A percentile compares a stretch with the other conserved stretches of the same genome.
phyloP scores from a whole-genome alignment of 192 early-diverging fungal genomes.

The Pilaira anomala region DNA sequence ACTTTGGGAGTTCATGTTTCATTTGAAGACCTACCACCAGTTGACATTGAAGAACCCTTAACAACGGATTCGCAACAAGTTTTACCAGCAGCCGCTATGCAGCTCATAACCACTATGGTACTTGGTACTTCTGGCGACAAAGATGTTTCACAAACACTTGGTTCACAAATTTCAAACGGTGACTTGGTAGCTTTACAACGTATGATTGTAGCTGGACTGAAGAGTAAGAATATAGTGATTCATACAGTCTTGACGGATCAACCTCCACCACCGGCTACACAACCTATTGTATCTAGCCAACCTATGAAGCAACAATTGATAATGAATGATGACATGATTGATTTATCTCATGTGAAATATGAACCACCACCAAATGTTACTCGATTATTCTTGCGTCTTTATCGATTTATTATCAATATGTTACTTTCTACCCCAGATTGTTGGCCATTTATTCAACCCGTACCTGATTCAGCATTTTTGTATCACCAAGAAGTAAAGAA shows the following conservation, averaged over 20 bases:
- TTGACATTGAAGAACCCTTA: conserved; percentile 20
- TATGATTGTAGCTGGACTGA: conserved; percentile 27
- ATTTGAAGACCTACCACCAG: conserved; percentile 21
- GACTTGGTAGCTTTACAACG: conserved; percentile 28
- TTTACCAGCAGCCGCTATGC: conserved; percentile 25
- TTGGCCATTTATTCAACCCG: conserved; percentile 39
- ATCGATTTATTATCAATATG: conserved; percentile 35
- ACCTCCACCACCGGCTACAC: not conserved
- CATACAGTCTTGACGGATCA: conserved; percentile 15
- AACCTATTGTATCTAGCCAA: too few relatives aligned
- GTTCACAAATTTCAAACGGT: conserved; percentile 32
- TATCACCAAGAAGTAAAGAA: conserved; percentile 49
- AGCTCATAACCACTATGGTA: conserved; percentile 30
- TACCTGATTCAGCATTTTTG: conserved; percentile 36
- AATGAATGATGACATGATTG: not conserved
- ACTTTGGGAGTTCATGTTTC: conserved; percentile 23
- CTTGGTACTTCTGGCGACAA: conserved; percentile 32
- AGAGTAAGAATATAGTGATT: conserved; percentile 27
- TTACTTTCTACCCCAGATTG: conserved; percentile 33
- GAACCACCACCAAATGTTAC: conserved; percentile 23
- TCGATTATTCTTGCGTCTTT: conserved; percentile 27
- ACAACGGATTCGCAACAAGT: conserved; percentile 29
- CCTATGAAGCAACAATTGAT: not conserved
- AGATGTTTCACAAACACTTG: conserved; percentile 27
- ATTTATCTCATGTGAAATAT: conserved; percentile 22